Base-by-base conservation (phyloP, 768 basidiomycete genomes). In the Pholiota conissans region DNA sequence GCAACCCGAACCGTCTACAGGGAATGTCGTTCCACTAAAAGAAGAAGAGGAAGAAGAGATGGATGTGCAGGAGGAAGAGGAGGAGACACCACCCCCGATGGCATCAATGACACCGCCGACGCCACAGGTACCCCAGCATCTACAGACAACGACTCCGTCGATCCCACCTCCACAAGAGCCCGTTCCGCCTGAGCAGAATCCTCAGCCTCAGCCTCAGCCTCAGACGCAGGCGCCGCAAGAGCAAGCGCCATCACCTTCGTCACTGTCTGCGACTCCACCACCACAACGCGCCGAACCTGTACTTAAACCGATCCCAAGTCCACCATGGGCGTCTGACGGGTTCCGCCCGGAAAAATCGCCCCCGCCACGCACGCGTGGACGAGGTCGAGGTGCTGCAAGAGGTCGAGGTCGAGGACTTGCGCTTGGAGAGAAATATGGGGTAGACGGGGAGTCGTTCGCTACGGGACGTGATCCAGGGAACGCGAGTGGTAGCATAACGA, bases 251-350 rank as follows among this genome's bases (percentile, higher is more conserved):
- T 6, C 30, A 32, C 30, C 30, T 32, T 6, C 30, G 30, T n/a
- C n/a, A n/a, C n/a, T n/a, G 14, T 18, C 22, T 5, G n/a, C 20
- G 2, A 24, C 22, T 11, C 3, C 42, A 11, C 4, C 11, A 3
- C 7, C 42, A 45, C 11, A 45, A 18, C 18, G 42, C 42, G 22
- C 22, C 13, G 42, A 45, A 18, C 42, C 22, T 24, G 10, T 22
- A 45, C 39, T 60, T 10, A 55, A 60, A 26, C 62, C 64, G 4
- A 65, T 65, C 11, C 64, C 64, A 5, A 61, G 58, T 34, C 64
- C 64, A 22, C 64, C 64, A 1, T 65, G 64, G 64, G 60, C 60
- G 9, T 47, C 58, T 46, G 39, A 54, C 32, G 47, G 26, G 46
- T 59, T 45, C 56, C 54, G 46, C 18, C n/a, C 34, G 20, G 13